Evolutionary conservation across 2,329 filamentous ascomycete species (phyloP).

Genomic region (Tricladium varicosporioides): DNA sequence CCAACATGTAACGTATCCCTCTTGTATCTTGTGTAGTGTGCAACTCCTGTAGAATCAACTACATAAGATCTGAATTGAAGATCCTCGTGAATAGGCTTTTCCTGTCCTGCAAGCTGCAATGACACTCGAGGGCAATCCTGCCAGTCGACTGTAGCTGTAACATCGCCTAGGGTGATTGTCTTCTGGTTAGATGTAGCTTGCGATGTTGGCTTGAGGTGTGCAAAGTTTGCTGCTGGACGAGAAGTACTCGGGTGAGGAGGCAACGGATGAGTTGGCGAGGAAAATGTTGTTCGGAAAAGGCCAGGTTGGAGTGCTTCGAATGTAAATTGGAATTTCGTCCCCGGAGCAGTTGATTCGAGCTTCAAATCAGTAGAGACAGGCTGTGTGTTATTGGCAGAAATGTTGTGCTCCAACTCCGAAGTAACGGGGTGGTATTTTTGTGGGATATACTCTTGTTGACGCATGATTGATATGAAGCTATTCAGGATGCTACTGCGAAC

Average conservation of each 20-base stretch:
- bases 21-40: slow-evolving; percentile 64
- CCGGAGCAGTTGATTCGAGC: slow-evolving; percentile 23
- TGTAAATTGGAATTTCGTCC: slow-evolving; percentile 51
- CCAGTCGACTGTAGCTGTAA: slow-evolving; percentile 60
- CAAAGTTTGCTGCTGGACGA: slow-evolving; percentile 37
- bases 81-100: slow-evolving; percentile 59
- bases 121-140: slow-evolving; percentile 55
- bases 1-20: slow-evolving; percentile 64
- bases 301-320: slow-evolving; percentile 62
- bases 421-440: slow-evolving; percentile 14
- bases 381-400: not conserved
- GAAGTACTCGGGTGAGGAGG: slow-evolving; percentile 62
- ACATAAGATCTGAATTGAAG: slow-evolving; percentile 64
- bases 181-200: slow-evolving; percentile 37
- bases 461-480: slow-evolving; percentile 13
- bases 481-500: too few relatives aligned
- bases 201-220: slow-evolving; percentile 20
- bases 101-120: slow-evolving; percentile 48
- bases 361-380: slow-evolving; percentile 17
- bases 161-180: slow-evolving; percentile 45
- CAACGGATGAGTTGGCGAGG: slow-evolving; percentile 57
- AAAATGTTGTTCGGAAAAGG: slow-evolving; percentile 67
- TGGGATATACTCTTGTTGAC: slow-evolving; percentile 24
- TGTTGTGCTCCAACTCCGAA: slow-evolving; percentile 12
- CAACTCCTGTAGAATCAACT: slow-evolving; percentile 57